Base-by-base conservation (phyloP, 2,329 filamentous ascomycete genomes). In the Cladobotryum mycophilum region DNA sequence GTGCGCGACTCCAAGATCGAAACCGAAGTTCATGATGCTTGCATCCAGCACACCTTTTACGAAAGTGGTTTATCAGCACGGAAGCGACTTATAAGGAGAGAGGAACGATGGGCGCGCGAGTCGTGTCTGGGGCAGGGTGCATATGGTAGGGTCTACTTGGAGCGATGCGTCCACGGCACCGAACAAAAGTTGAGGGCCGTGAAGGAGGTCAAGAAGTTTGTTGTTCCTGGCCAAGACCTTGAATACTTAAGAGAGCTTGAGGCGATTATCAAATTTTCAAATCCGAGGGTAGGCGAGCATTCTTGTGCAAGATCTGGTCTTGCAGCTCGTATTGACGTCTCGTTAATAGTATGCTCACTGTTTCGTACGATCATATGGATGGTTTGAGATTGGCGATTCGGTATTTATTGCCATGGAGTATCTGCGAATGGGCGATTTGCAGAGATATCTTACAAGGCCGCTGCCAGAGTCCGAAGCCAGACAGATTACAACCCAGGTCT, bases 1-100 rank as follows among this genome's bases (percentile, higher is more conserved):
- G 49, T 42, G 3, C 46, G 48, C 36, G 55, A 56, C 22, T 45
- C 40, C 41, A 48, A 48, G 35, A n/a, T 56, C 12, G 42, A 52
- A 18, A 49, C 48, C 8, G 48, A 54, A 25, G 47, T 40, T 5
- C 44, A 47, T n/a, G 20, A 41, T 6, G 25, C 40, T 3, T 18
- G 48, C 34, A 41, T 51, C 33, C 49, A 45, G 22, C 34, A 55
- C 42, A 18, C 51, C 41, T 18, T 47, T 20, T 18, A 49, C 40
- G 45, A 15, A 7, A 30, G 25, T 11, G 25, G 25, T 5, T 30
- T 30, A 30, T 30, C 25, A 11, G 25, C 25, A 8, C 25, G 25
- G 8, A 6, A 30, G 25, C 25, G 25, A 6, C 25, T 30, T 6
- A 30, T 30, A 30, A 30, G 25, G 8, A 30, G 25, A 11, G 25